These are phyloP conservation scores for Fusarium foetens DNA, from an alignment of 2,329 filamentous ascomycete species.

Conservation along the genomic window DNA sequence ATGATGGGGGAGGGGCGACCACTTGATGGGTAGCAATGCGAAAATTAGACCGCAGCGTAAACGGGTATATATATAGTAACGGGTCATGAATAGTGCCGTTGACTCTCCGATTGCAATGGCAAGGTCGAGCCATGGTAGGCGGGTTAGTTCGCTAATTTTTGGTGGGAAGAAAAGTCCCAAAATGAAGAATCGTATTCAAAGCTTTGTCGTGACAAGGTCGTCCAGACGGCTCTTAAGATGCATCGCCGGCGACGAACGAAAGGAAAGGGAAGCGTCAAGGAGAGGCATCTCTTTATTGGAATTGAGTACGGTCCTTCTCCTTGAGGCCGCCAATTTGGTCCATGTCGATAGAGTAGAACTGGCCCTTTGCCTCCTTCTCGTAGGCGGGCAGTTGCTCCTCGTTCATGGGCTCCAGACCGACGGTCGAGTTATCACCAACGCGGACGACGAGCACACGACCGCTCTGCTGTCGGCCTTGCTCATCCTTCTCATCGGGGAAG, in stretches of 20 bases:
- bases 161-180: conserved; percentile 13
- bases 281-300: conserved; percentile 47
- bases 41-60: conserved; percentile 46
- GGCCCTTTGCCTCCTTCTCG: conserved; percentile 78
- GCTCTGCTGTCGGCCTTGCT: conserved; percentile 80
- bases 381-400: conserved; percentile 87
- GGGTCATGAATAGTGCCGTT: conserved; percentile 41
- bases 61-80: conserved; percentile 48
- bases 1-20: conserved; percentile 29
- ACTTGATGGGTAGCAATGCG: conserved; percentile 43
- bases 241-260: conserved; percentile 42
- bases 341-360: conserved; percentile 95
- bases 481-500: conserved; percentile 95
- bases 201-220: conserved; percentile 40
- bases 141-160: conserved; percentile 37
- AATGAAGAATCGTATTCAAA: conserved; percentile 33
- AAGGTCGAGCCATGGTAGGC: conserved; percentile 33
- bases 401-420: conserved; percentile 89
- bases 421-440: conserved; percentile 84
- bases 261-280: conserved; percentile 24
- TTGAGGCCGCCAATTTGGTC: conserved; percentile 93
- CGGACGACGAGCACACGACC: conserved; percentile 92
- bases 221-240: conserved; percentile 42
- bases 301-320: conserved; percentile 75
- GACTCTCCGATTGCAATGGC: conserved; percentile 34